Evolutionary conservation across 768 basidiomycete genomes (phyloP).

Genomic region (Rossbeevera mucosa): DNA sequence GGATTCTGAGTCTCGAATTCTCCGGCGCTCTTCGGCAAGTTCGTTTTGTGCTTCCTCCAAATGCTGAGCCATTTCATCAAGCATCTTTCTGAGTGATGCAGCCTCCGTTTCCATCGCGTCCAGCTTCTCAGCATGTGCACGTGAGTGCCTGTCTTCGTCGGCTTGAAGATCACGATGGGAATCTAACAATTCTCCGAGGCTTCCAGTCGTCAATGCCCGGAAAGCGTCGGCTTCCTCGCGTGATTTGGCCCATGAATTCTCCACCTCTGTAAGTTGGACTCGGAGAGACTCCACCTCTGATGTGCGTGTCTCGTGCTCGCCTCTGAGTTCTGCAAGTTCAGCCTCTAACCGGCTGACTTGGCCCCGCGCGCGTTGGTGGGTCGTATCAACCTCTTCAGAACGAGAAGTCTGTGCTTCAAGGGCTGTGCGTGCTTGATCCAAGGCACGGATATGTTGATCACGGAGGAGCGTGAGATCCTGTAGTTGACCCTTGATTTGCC

Average conservation of each 20-base stretch:
- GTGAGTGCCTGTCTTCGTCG: slow-evolving; percentile 72
- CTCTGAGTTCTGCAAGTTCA: slow-evolving; percentile 73
- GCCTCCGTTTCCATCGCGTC: slow-evolving; percentile 77
- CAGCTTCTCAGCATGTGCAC: slow-evolving; percentile 79
- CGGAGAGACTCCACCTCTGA: slow-evolving; percentile 70
- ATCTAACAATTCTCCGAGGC: slow-evolving; percentile 82
- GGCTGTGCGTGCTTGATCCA: slow-evolving; percentile 81
- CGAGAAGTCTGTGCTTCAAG: slow-evolving; percentile 72
- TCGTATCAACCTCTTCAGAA: slow-evolving; percentile 71
- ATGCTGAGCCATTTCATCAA: slow-evolving; percentile 71
- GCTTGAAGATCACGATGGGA: slow-evolving; percentile 80
- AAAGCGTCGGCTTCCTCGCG: slow-evolving; percentile 91
- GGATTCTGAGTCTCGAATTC: slow-evolving; percentile 57
- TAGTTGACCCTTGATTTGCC: slow-evolving; percentile 57
- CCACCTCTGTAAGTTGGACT: slow-evolving; percentile 67
- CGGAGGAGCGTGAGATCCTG: slow-evolving; percentile 66
- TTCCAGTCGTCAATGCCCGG: slow-evolving; percentile 78
- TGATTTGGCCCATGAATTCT: slow-evolving; percentile 88
- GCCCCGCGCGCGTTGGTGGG: slow-evolving; percentile 66
- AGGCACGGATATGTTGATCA: slow-evolving; percentile 81
- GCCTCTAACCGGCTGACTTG: slow-evolving; percentile 67
- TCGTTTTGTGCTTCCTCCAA: slow-evolving; percentile 65
- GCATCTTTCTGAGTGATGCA: slow-evolving; percentile 68
- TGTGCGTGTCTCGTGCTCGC: slow-evolving; percentile 73
- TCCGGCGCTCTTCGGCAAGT: slow-evolving; percentile 63